Conservation (phyloP, 2,329 filamentous ascomycete genomes). For the Rhexocercosporidium sp. region DNA sequence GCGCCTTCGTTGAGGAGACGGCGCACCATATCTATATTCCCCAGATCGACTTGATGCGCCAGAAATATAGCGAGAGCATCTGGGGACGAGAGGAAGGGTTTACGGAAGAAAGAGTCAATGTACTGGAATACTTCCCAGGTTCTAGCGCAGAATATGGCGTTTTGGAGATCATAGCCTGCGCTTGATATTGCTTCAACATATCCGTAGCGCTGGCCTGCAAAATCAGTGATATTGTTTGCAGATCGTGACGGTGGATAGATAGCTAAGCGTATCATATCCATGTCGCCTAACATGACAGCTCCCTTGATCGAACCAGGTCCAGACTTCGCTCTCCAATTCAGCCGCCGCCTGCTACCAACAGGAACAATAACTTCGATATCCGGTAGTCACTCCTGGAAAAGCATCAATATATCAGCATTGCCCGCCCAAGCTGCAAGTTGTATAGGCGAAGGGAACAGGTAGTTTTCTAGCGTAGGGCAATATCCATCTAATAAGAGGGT, state of each 20-base stretch:
- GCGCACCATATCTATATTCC: too few species aligned
- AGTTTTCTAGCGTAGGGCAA: conserved; percentile 9
- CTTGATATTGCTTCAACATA: too few species aligned
- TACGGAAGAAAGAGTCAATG: too few species aligned
- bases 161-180: too few species aligned
- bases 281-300: conserved; percentile 20
- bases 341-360: neutral
- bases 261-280: conserved; percentile 16
- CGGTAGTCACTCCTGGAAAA: conserved; percentile 17
- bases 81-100: too few species aligned
- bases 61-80: too few species aligned
- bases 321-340: conserved; percentile 10
- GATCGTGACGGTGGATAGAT: conserved; percentile 22
- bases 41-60: too few species aligned
- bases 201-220: neutral
- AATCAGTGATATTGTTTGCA: neutral
- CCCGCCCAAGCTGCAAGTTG: conserved; percentile 20
- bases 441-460: conserved; percentile 21
- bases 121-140: too few species aligned
- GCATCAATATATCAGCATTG: conserved; percentile 14
- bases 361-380: neutral
- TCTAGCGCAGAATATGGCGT: too few species aligned
- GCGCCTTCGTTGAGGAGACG: too few species aligned
- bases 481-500: conserved; percentile 17
- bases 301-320: conserved; percentile 4